phyloP scores from a whole-genome alignment of 352 stramenopile species.

The Phytopythium mirpurense region DNA sequence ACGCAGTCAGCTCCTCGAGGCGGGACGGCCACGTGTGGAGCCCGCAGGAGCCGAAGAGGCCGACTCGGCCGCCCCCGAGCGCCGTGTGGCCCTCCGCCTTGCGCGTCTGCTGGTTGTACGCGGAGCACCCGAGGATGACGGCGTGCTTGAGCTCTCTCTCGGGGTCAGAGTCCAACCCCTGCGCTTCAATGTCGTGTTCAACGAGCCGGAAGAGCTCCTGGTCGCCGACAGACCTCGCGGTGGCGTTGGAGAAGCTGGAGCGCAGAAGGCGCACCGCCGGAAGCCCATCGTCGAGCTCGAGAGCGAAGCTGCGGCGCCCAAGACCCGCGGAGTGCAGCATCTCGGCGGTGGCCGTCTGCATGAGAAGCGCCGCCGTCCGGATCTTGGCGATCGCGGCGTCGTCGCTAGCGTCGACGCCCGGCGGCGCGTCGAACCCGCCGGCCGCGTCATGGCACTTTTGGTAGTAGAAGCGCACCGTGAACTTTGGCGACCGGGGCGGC shows the following conservation, averaged over 20 bases:
- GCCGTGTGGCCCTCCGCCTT: constrained; percentile 54
- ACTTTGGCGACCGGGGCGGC: constrained; percentile 16
- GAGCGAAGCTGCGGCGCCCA: constrained; percentile 37
- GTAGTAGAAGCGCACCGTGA: constrained; percentile 64
- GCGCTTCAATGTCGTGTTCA: constrained; percentile 37
- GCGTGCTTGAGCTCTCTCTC: constrained; percentile 51
- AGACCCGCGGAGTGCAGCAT: constrained; percentile 39
- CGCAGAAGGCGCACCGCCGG: constrained; percentile 45
- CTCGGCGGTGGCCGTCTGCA: constrained; percentile 52
- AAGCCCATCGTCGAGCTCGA: constrained; percentile 51
- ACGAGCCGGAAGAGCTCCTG: constrained; percentile 57
- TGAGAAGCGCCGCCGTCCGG: constrained; percentile 47
- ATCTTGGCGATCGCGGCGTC: constrained; percentile 40
- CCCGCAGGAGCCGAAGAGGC: constrained; percentile 63
- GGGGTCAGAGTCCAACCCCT: constrained; percentile 23
- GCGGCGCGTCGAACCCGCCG: constrained; percentile 54
- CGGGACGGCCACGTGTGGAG: constrained; percentile 57
- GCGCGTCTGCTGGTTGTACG: constrained; percentile 43
- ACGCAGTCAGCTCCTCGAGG: constrained; percentile 37
- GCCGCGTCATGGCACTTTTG: constrained; percentile 43
- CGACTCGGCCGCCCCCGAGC: constrained; percentile 46
- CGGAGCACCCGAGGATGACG: constrained; percentile 66
- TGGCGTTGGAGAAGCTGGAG: constrained; percentile 49
- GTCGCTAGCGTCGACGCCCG: constrained; percentile 47
- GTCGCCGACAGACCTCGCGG: constrained; percentile 38